These are phyloP conservation scores for Trichoderma reesei DNA, from an alignment of 495 filamentous ascomycete genomes.

Conservation along the genomic window DNA sequence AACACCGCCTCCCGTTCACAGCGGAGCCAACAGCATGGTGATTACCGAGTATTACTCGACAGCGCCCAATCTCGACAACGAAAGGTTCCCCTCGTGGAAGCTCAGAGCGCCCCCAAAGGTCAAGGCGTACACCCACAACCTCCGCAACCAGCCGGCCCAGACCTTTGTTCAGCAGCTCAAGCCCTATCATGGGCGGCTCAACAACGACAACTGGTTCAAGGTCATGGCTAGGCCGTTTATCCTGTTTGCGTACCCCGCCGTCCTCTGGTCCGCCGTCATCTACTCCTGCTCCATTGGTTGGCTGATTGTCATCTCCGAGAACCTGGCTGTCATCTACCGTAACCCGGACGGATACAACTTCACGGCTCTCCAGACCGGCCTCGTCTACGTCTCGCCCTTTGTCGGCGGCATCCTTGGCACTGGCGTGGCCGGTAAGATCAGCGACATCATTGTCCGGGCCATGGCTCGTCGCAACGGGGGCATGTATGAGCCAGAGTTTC, in stretches of 20 bases:
- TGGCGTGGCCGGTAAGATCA: slow-evolving; percentile 80
- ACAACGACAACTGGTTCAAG: slow-evolving; percentile 67
- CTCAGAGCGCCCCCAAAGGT: slow-evolving; percentile 17
- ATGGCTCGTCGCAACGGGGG: slow-evolving; percentile 83
- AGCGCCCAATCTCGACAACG: slow-evolving; percentile 7
- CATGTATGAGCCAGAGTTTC: slow-evolving; percentile 92
- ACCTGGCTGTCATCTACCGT: slow-evolving; percentile 68
- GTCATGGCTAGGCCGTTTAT: slow-evolving; percentile 72
- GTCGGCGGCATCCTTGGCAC: slow-evolving; percentile 84
- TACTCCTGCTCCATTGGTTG: slow-evolving; percentile 89
- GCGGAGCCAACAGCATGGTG: neutral
- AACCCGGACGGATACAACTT: slow-evolving; percentile 61
- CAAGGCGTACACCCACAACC: slow-evolving; percentile 48
- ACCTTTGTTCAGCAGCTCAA: slow-evolving; percentile 62
- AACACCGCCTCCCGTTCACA: neutral
- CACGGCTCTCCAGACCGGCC: slow-evolving; percentile 64
- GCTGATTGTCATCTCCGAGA: slow-evolving; percentile 88
- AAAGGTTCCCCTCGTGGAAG: slow-evolving; percentile 24
- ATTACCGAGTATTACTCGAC: neutral
- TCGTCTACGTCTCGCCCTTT: slow-evolving; percentile 86
- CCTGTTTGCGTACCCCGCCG: slow-evolving; percentile 75
- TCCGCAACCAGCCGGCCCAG: slow-evolving; percentile 49
- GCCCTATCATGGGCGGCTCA: slow-evolving; percentile 67
- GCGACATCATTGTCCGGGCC: slow-evolving; percentile 67
- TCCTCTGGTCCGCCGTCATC: slow-evolving; percentile 82